phyloP scores from a whole-genome alignment of 2,329 filamentous ascomycete genomes.

The Colletotrichum sp. region DNA sequence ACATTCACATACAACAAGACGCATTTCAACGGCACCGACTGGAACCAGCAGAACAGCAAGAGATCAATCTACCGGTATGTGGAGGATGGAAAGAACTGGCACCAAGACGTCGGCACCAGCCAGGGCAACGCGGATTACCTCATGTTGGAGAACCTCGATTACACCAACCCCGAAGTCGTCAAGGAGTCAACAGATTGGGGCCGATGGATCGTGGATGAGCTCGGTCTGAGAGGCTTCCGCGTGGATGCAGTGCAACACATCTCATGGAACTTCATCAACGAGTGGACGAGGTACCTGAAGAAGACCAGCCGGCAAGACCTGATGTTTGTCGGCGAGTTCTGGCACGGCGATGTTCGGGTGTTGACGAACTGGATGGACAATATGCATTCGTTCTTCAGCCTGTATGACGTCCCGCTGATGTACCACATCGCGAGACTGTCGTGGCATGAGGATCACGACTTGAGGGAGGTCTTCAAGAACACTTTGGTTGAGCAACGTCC shows the following conservation, averaged over 20 bases:
- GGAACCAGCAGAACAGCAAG: slow-evolving; percentile 17
- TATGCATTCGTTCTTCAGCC: slow-evolving; percentile 15
- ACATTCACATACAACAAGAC: slow-evolving; percentile 16
- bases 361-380: slow-evolving; percentile 11
- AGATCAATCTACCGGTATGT: slow-evolving; percentile 16
- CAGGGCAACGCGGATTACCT: slow-evolving; percentile 19
- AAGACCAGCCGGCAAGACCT: slow-evolving; percentile 1
- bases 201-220: slow-evolving; percentile 16
- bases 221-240: slow-evolving; percentile 4
- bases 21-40: slow-evolving; percentile 20
- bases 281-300: slow-evolving; percentile 5
- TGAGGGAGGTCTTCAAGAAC: slow-evolving; percentile 10
- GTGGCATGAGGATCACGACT: slow-evolving; percentile 4
- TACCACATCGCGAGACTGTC: slow-evolving; percentile 12
- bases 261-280: slow-evolving; percentile 18
- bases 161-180: slow-evolving; percentile 16
- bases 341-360: slow-evolving; percentile 15
- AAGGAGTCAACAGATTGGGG: slow-evolving; percentile 13
- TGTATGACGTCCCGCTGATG: slow-evolving; percentile 18
- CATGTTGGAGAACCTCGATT: slow-evolving; percentile 18
- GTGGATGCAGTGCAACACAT: slow-evolving; percentile 20
- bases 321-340: slow-evolving; percentile 16
- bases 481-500: slow-evolving; percentile 9
- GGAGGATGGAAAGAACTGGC: slow-evolving; percentile 18
- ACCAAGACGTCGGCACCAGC: slow-evolving; percentile 13